These are phyloP conservation scores for Rutstroemia sp. DNA, from an alignment of 2,329 filamentous ascomycete genomes.

Conservation along the genomic window DNA sequence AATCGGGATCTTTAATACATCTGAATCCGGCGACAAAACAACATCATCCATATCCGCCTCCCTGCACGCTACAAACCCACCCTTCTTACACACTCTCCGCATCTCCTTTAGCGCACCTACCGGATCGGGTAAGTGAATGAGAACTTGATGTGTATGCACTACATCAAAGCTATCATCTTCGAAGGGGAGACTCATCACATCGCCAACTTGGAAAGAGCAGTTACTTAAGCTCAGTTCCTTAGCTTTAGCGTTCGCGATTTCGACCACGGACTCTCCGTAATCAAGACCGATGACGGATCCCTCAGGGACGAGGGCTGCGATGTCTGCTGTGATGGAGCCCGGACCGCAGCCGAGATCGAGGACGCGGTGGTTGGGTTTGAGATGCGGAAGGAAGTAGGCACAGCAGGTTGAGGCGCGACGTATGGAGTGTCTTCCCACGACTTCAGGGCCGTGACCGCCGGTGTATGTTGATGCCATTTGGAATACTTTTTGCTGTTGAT, in stretches of 20 bases:
- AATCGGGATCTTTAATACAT: neutral
- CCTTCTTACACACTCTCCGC: slow-evolving; percentile 3
- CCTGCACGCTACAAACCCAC: slow-evolving; percentile 5
- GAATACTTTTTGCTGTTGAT: neutral
- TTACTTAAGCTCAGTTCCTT: neutral
- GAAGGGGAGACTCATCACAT: slow-evolving; percentile 4
- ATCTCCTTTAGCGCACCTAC: neutral
- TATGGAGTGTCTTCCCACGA: neutral
- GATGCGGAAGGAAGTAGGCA: slow-evolving; percentile 3
- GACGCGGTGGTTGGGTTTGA: neutral
- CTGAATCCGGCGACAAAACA: neutral
- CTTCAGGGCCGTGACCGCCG: neutral
- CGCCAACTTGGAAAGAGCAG: slow-evolving; percentile 4
- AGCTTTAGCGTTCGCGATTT: neutral
- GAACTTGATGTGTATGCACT: slow-evolving; percentile 7
- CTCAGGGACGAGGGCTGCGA: neutral
- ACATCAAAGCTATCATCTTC: slow-evolving; percentile 5
- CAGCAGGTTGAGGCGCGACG: slow-evolving; percentile 6
- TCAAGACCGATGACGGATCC: slow-evolving; percentile 4
- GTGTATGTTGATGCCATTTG: slow-evolving; percentile 2
- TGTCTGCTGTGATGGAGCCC: neutral
- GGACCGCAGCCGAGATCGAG: slow-evolving; percentile 9
- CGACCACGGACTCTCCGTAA: neutral
- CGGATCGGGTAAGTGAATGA: slow-evolving; percentile 2
- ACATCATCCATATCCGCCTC: slow-evolving; percentile 2